Conservation (phyloP, 305 asterid genomes). For the Striga hermonthica region DNA sequence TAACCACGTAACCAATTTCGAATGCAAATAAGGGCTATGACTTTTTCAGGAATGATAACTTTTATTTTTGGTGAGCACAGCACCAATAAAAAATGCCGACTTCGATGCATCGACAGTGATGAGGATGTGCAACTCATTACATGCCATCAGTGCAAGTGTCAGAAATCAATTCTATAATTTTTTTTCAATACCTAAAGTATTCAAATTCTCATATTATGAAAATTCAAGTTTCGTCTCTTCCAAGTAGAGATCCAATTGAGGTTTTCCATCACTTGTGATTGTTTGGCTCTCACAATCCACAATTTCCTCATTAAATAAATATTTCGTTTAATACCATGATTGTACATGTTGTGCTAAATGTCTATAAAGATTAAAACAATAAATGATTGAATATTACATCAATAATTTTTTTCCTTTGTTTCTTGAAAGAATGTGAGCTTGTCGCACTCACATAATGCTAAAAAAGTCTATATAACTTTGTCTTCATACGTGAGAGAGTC, state of each 20-base stretch:
- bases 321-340: not conserved
- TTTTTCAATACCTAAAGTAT: not conserved
- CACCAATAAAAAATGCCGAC: not conserved
- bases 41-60: conserved; percentile 2
- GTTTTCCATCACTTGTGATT: not conserved
- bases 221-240: not conserved
- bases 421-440: not conserved
- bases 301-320: conserved; percentile 11
- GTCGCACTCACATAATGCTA: not conserved
- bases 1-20: not conserved
- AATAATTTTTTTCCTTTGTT: not conserved
- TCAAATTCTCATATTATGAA: not conserved
- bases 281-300: conserved; percentile 1
- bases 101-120: not conserved
- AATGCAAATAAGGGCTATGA: not conserved
- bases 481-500: not conserved
- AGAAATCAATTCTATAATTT: not conserved
- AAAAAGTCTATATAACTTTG: conserved; percentile 5
- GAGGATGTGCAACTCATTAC: not conserved
- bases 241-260: not conserved
- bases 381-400: not conserved
- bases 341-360: too few species aligned
- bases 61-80: conserved; percentile 7
- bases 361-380: too few species aligned
- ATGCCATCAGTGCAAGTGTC: not conserved